These are phyloP conservation scores for Fragaria ananassa DNA, from an alignment of 306 rosid genomes.

Conservation along the genomic window DNA sequence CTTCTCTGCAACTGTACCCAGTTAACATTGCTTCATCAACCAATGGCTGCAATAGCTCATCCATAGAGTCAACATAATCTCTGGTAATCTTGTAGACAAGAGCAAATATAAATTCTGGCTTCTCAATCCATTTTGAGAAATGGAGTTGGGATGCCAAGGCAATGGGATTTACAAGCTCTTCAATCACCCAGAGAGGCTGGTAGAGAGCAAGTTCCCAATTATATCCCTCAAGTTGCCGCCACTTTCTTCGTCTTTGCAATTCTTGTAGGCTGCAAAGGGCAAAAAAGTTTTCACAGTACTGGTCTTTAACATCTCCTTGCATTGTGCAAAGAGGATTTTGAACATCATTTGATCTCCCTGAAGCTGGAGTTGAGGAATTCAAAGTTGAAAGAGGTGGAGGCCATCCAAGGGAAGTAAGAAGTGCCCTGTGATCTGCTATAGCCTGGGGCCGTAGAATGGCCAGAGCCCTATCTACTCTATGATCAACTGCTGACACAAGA, in stretches of 20 bases:
- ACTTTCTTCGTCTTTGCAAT: slow-evolving; percentile 79
- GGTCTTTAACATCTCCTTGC: slow-evolving; percentile 70
- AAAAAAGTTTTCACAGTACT: slow-evolving; percentile 71
- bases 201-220: slow-evolving; percentile 49
- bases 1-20: slow-evolving; percentile 94
- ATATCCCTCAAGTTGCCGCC: slow-evolving; percentile 72
- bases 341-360: slow-evolving; percentile 41
- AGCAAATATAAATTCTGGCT: slow-evolving; percentile 84
- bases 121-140: slow-evolving; percentile 83
- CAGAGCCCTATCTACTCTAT: slow-evolving; percentile 87
- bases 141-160: slow-evolving; percentile 76
- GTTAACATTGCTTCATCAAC: slow-evolving; percentile 79
- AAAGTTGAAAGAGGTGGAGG: slow-evolving; percentile 76
- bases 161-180: slow-evolving; percentile 91
- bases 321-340: slow-evolving; percentile 72
- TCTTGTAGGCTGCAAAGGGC: slow-evolving; percentile 82
- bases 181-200: slow-evolving; percentile 96
- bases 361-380: slow-evolving; percentile 38
- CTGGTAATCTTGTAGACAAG: slow-evolving; percentile 78
- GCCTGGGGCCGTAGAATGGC: slow-evolving; percentile 93
- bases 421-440: slow-evolving; percentile 78
- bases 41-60: slow-evolving; percentile 89
- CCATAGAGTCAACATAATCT: slow-evolving; percentile 81
- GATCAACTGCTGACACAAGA: slow-evolving; percentile 84
- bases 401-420: slow-evolving; percentile 85